These are phyloP conservation scores for Amanita pseudoporphyria DNA, from an alignment of 768 basidiomycete species.

Conservation along the genomic window DNA sequence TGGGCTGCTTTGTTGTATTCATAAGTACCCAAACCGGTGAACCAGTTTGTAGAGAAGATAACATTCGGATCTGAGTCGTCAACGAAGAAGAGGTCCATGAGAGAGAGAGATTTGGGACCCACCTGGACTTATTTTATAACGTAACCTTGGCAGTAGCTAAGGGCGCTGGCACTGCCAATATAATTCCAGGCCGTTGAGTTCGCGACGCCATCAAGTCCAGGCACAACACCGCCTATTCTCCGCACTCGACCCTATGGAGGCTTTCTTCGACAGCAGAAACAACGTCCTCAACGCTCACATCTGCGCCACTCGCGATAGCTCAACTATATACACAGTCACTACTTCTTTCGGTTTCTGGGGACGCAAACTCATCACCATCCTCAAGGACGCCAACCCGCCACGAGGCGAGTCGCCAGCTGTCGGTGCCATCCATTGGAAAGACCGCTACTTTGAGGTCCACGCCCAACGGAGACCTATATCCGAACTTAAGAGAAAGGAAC, in stretches of 20 bases:
- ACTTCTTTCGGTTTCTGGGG: conserved; percentile 35
- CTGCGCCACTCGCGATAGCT: conserved; percentile 32
- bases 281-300: conserved; percentile 38
- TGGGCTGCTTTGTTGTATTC: background rate
- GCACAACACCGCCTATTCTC: background rate
- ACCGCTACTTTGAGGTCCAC: conserved; percentile 35
- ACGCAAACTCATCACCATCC: conserved; percentile 31
- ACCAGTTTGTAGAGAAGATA: background rate
- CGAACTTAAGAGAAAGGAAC: conserved; percentile 30
- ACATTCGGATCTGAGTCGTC: conserved; percentile 1
- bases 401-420: conserved; percentile 25
- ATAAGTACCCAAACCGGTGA: background rate
- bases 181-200: too few species aligned
- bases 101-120: too few species aligned
- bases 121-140: too few species aligned
- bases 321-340: conserved; percentile 32
- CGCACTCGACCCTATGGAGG: conserved; percentile 30
- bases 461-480: conserved; percentile 29
- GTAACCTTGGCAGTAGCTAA: too few species aligned
- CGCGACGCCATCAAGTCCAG: background rate
- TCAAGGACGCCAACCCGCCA: conserved; percentile 38
- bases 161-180: too few species aligned
- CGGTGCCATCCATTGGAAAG: conserved; percentile 41
- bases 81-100: background rate
- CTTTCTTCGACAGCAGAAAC: conserved; percentile 39